Base-by-base conservation (phyloP, 192 early-diverging fungal genomes). In the Entomortierella parvispora region DNA sequence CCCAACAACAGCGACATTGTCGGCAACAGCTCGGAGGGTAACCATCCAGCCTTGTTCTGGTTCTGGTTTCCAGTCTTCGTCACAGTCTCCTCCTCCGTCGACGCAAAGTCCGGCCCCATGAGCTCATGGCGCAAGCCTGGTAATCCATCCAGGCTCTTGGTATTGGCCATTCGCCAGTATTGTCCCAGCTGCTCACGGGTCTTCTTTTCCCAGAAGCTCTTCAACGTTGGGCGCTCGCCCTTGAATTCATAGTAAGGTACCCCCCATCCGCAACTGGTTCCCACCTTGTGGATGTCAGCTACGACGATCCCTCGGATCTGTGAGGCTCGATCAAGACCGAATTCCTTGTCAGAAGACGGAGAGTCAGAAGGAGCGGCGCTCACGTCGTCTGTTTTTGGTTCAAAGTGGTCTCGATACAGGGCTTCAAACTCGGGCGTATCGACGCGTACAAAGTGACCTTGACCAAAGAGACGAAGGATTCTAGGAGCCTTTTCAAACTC, bases 231-330 rank as follows among this genome's bases (percentile, higher is more conserved):
- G n/a, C 90, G 81, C 15, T 78, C 62, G 10, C 75, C 77, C 42
- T 82, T 76, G 71, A 72, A 89, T 34, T 89, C 87, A 69, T 80
- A 87, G 25, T 82, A 77, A 5, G 90, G 90, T 18, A 91, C 89
- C 0, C 70, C 83, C 58, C 81, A 91, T 2, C 90, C 90, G 62
- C 90, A 91, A 23, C 81, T 85, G 57, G 83, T 80, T 22, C 84
- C 85, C 40, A 90, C 83, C 49, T 84, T 71, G 33, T 82, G 77
- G 20, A 91, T 69, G 55, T 81, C 61, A 33, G 77, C 68, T 22
- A 83, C 84, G 53, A 90, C 81, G 26, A 89, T 87, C 11, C 80
- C 65, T 55, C 89, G 80, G 54, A 84, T 77, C 7, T 48, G 44
- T 12, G 28, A 37, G 32, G 71, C 71, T 44, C 64, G 37, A 26